Base-by-base conservation (phyloP, 495 filamentous ascomycete genomes). In the Platismatia glauca region DNA sequence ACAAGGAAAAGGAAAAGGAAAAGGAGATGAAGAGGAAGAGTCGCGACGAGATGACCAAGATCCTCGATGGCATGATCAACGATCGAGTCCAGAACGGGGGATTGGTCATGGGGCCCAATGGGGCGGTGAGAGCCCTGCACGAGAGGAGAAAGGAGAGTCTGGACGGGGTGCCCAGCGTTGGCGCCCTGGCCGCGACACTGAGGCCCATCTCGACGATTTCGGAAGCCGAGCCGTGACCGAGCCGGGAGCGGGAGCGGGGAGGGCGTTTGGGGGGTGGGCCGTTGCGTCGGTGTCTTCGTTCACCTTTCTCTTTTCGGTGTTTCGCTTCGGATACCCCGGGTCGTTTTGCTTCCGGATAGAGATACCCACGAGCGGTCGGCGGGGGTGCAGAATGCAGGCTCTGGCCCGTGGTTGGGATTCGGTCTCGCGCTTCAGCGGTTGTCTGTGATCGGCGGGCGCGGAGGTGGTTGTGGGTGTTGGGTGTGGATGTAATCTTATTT, bases 51-150 rank as follows among this genome's bases (percentile, higher is more conserved):
- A 89, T 95, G 81, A 94, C 88, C 59, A 81, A 84, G 55, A 90
- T 96, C 75, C 81, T 96, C 37, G 91, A 96, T 66, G 89, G 94
- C 72, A 96, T 96, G 91, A 94, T 96, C 63, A 88, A 90, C 72
- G 87, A 90, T 69, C 84, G 88, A 27, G 87, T 92, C 57, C 88
- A 91, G 65, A 79, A 78, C 35, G 87, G 87, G 20, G 80, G 86
- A 55, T 67, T 87, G 48, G 76, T 87, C 34, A 81, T 86, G 60
- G 79, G 83, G 50, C 72, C 74, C 38, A 77, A 83, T 57, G 84
- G 84, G 18, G 82, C 80, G 62, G 75, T 86, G 41, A 75, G 77
- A 34, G 60, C 84, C 33, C 75, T 76, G 48, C 59, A 65, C 55
- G 64, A 58, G 27, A n/a, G 64, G 24, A 63, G 67, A 24, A 68